Evolutionary conservation across 1,284 basidiomycete genomes (phyloP), one percentile per base, ranked within the genome.

Genomic region (Volvariella volvacea): DNA sequence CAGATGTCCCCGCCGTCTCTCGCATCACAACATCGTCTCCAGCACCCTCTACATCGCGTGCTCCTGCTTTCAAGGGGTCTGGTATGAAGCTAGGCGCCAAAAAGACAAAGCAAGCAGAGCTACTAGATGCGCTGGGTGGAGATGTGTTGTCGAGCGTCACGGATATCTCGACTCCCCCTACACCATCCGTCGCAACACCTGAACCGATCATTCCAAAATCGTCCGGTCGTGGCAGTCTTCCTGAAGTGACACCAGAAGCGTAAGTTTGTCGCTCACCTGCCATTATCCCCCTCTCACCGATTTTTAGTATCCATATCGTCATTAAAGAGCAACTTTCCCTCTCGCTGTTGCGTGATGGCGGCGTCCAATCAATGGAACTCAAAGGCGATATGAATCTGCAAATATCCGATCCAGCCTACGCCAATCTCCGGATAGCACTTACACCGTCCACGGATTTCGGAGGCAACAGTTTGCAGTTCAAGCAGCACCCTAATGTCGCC

Each of bases 1-100:
- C 83, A 12, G 71, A 77, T 42, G 39, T 58, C 2, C 56, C 73
- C 1, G 53, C 65, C 2, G 54, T 70, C 32, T 55, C 51, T 32
- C 53, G 52, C 0, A 65, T 69, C 0, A 75, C 82, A 0, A 72
- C 80, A 0, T 73, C 78, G 2, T 68, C 73, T 15, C 62, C 69
- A 10, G 60, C 70, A 0, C 73, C 78, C 3, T 68, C 72, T 14
- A 63, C 70, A 9, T 60, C 70, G 55, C 83, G 77, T 37, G 56
- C 76, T 0, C 85, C 90, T 7, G 81, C 88, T 1, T 98, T 99
- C 83, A 97, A 96, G 73, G 84, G 88, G 43, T 81, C 85, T 25
- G 94, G 95, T 22, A 98, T 99, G 95, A 97, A 98, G 62, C 77
- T 99, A n/a, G 94, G 94, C 30, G 77, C 80, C 55, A 96, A 95